Evolutionary conservation across 805 yeast genomes (phyloP), one percentile per base, ranked within the genome.

Genomic region (Blastobotrys peoriensis): DNA sequence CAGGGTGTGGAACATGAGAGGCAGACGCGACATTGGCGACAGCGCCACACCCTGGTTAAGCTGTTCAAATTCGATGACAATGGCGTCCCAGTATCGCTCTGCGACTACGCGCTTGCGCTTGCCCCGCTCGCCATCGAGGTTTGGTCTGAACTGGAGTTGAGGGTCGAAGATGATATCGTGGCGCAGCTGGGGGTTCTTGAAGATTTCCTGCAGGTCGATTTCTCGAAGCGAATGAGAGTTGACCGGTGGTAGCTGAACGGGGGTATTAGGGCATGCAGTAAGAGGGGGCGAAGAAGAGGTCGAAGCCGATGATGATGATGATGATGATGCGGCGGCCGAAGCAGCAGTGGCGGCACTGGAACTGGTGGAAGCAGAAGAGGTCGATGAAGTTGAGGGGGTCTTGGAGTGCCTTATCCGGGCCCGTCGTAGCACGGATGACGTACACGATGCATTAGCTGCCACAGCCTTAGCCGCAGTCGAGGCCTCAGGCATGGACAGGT

Each of bases 81-180:
- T 79, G 52, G 83, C 84, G 27, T 67, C 67, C 96, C 96, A 88
- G 66, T 88, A 89, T 56, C 75, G 79, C 59, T 86, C 95, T 40
- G 87, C 82, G 36, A 82, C 71, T 46, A 73, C 63, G 64, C 78
- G 81, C 72, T 88, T 86, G 44, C 88, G 74, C 48, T 79, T 74
- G 21, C 95, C 95, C 41, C 96, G 70, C 65, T 89, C 97, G 41
- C 95, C 95, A 61, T 86, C 96, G 53, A 88, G 68, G 58, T 86
- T 86, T 22, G 95, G 95, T 61, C 97, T 76, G 63, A 89, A 86
- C 67, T 88, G 96, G 47, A 89, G 70, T 58, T 85, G 86, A 15
- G 96, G 94, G 66, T 89, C 96, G 60, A 89, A 89, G 10, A 87
- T 72, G 43, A 91, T 86, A 62, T 91, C 98, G 63, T 89, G 98